Evolutionary conservation across 163 green algal species (phyloP).

Genomic region (Botryococcus braunii): DNA sequence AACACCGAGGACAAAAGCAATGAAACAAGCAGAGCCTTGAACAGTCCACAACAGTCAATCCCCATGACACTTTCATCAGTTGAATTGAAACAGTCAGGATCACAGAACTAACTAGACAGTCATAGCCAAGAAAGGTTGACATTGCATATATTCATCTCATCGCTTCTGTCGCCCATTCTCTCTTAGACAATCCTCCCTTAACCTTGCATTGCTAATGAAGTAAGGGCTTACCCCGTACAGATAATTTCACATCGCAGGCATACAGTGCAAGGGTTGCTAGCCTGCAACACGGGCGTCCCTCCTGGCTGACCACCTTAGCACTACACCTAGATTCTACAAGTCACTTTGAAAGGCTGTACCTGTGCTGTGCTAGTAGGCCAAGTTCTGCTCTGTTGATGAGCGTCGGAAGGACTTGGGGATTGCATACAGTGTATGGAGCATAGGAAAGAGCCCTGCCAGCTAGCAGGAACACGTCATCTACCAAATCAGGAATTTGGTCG

Average conservation of each 20-base stretch:
- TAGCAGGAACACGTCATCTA: constrained; percentile 80
- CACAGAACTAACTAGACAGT: not conserved
- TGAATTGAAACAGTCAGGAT: not conserved
- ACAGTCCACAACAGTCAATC: not conserved
- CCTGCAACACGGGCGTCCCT: no score
- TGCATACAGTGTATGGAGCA: constrained; percentile 46
- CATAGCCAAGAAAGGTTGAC: not conserved
- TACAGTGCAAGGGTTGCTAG: not conserved
- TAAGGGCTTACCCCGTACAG: not conserved
- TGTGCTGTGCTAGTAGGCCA: constrained; percentile 42
- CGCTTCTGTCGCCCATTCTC: no score
- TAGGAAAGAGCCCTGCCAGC: constrained; percentile 41
- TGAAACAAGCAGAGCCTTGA: not conserved
- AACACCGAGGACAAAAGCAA: not conserved
- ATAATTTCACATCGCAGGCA: not conserved
- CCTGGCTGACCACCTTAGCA: no score
- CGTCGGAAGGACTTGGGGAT: constrained; percentile 26
- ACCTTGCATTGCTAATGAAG: not conserved
- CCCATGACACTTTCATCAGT: not conserved
- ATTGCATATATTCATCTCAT: not conserved
- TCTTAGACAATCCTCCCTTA: no score
- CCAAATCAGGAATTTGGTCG: constrained; percentile 49
- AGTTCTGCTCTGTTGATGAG: constrained; percentile 30
- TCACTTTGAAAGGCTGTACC: constrained; percentile 7
- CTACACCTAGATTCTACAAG: not conserved